These are phyloP conservation scores for Alternaria viburni DNA, from an alignment of 2,329 filamentous ascomycete genomes.

Conservation along the genomic window DNA sequence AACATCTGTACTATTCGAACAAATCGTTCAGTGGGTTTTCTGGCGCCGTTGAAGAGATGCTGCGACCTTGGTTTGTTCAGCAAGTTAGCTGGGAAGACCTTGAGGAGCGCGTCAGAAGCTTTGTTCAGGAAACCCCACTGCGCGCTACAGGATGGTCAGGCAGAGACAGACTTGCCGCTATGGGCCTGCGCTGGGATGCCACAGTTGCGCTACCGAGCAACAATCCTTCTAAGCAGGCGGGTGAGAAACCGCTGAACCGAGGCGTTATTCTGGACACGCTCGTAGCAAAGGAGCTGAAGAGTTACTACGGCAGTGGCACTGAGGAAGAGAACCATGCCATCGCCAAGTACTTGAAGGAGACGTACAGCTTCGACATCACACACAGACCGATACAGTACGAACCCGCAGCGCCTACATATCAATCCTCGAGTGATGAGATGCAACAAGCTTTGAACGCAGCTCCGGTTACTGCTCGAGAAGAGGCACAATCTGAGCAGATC, in stretches of 20 bases:
- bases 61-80: constrained; percentile 21
- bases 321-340: constrained; percentile 29
- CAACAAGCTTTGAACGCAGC: constrained; percentile 11
- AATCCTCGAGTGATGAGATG: constrained; percentile 21
- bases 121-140: constrained; percentile 23
- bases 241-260: constrained; percentile 8
- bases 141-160: constrained; percentile 29
- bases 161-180: constrained; percentile 30
- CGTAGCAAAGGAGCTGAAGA: constrained; percentile 29
- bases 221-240: not conserved
- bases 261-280: constrained; percentile 24
- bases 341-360: constrained; percentile 21
- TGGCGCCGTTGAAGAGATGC: constrained; percentile 15
- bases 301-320: constrained; percentile 22
- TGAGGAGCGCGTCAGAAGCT: constrained; percentile 20
- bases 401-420: not conserved
- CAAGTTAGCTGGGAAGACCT: constrained; percentile 23
- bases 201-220: constrained; percentile 11
- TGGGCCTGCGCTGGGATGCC: constrained; percentile 24
- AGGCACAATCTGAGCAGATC: not conserved
- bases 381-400: not conserved
- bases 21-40: constrained; percentile 1
- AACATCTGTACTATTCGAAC: constrained; percentile 12
- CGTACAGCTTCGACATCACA: constrained; percentile 22
- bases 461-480: not conserved